Evolutionary conservation across 2,329 filamentous ascomycete genomes (phyloP).

Genomic region (Penicillium sp.): DNA sequence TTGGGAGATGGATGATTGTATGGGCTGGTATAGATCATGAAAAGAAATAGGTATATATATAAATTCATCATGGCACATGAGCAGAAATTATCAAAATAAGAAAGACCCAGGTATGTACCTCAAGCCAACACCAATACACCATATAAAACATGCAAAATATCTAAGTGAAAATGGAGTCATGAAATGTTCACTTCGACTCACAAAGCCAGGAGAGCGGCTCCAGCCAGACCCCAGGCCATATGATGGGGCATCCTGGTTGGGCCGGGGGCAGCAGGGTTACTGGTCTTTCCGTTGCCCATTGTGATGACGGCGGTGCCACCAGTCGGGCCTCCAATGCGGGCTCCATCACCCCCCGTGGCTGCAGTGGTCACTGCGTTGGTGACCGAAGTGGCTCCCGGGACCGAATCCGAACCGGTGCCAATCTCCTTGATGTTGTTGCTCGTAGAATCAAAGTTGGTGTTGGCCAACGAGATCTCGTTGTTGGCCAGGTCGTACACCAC

Average conservation of each 20-base stretch:
- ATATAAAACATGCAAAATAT: constrained; percentile 8
- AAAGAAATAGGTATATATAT: constrained; percentile 1
- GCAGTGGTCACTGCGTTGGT: constrained; percentile 51
- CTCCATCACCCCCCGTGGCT: constrained; percentile 44
- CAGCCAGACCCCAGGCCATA: constrained; percentile 23
- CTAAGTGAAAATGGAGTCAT: neutral
- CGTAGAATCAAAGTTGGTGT: constrained; percentile 61
- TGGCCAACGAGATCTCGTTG: constrained; percentile 62
- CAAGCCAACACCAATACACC: constrained; percentile 11
- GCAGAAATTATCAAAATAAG: neutral
- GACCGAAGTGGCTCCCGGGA: constrained; percentile 57
- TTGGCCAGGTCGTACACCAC: constrained; percentile 62
- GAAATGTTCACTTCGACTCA: constrained; percentile 4
- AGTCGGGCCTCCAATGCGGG: constrained; percentile 37
- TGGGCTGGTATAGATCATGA: neutral
- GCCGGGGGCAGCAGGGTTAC: constrained; percentile 12
- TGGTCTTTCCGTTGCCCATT: constrained; percentile 14
- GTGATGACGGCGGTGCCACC: constrained; percentile 16
- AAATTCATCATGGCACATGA: constrained; percentile 7
- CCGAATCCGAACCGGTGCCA: constrained; percentile 45
- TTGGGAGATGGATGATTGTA: neutral
- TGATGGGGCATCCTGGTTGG: constrained; percentile 15
- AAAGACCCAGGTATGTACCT: constrained; percentile 5
- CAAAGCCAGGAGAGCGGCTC: constrained; percentile 22
- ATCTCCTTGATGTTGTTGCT: constrained; percentile 55